Base-by-base conservation (phyloP, 106 monocot species). In the Narthecium ossifragum region DNA sequence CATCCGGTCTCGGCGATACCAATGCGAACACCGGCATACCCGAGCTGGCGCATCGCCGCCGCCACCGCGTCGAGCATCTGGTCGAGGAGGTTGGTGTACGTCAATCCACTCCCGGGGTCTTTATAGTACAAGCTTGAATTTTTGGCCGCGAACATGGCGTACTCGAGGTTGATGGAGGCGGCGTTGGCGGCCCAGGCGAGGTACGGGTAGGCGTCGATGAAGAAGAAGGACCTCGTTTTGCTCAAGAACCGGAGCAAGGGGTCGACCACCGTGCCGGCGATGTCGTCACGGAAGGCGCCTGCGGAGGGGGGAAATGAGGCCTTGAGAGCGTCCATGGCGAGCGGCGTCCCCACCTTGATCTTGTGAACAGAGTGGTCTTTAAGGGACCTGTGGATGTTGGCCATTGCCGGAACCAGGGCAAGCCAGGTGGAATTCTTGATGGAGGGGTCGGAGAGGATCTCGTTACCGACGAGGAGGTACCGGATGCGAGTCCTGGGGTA, bases 381-480 rank as follows among this genome's bases (percentile, higher is more conserved):
- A 47, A 98, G 62, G 63, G 76, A 62, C 14, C 47, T 51, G 47
- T 64, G 54, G 55, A 98, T 28, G 69, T 79, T 78, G 10, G 4
- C 36, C 65, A 98, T 91, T 62, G 98, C 84, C 17, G 87, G 87
- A 30, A 91, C 87, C 50, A 98, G 66, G 28, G 18, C 18, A 22
- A 57, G 71, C 90, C 96, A 87, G 62, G 81, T 75, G 41, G 73
- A 51, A 24, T 73, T 72, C 33, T 27, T 17, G 47, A 75, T 22
- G 65, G 86, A 74, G 67, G 24, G 52, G 59, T 87, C 78, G 55
- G 91, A 81, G 32, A 91, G 78, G 45, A 98, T 53, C 79, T 98
- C 96, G 81, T 98, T 98, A 14, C 96, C 90, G 60, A 90, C 96
- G 73, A 98, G 83, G 70, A 98, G 86, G 79, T 70, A 84, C 43